A percentile compares a stretch with the other conserved stretches of the same genome.
phyloP scores from a whole-genome alignment of 1,139 yeast species.

The Oligophagozyma castellii region DNA sequence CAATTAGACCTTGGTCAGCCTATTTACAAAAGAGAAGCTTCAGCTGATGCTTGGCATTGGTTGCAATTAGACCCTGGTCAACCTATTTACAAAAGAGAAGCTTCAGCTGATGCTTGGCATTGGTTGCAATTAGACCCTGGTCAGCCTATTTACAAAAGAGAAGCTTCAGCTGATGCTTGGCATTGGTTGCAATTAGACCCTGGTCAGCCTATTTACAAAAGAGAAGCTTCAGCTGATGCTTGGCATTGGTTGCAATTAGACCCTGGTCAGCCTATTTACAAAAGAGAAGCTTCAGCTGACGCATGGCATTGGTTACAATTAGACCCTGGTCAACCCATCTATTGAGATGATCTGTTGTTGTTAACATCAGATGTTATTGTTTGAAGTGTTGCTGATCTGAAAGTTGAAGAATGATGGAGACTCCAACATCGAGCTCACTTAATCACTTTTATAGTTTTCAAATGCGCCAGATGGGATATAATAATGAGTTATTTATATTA shows the following conservation, averaged over 20 bases:
- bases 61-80: conserved; percentile 7
- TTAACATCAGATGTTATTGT: no score
- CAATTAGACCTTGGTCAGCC: conserved; percentile 8
- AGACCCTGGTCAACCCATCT: conserved; percentile 8
- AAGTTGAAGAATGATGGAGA: no score
- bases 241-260: conserved; percentile 12
- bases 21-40: conserved; percentile 17
- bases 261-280: conserved; percentile 9
- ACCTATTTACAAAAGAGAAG: conserved; percentile 11
- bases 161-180: conserved; percentile 11
- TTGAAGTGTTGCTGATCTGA: no score
- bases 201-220: conserved; percentile 10
- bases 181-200: conserved; percentile 7
- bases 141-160: conserved; percentile 9
- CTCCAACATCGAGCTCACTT: no score
- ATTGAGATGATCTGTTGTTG: no score
- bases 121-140: conserved; percentile 9
- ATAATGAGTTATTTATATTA: no score
- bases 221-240: conserved; percentile 12
- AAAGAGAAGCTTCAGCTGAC: conserved; percentile 8
- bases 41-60: conserved; percentile 13
- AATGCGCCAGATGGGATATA: no score
- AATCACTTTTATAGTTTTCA: no score
- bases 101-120: conserved; percentile 13
- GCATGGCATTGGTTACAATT: conserved; percentile 13